Evolutionary conservation across 129 eudicot genomes (phyloP).

Genomic region (Lactuca saligna): DNA sequence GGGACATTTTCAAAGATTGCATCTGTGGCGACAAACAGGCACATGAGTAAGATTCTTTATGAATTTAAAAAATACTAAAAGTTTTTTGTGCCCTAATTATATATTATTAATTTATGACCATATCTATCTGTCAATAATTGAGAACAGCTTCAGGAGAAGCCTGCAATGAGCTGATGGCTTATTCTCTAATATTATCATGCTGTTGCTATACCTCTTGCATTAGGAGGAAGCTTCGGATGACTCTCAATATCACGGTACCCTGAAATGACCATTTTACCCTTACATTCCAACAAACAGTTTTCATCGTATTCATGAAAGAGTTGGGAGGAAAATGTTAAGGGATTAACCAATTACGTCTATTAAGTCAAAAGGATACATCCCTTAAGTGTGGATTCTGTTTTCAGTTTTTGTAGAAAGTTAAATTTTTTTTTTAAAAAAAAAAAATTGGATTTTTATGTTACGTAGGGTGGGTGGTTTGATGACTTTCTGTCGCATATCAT

Average conservation of each 20-base stretch:
- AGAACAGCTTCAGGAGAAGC: constrained; percentile 69
- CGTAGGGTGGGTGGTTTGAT: constrained; percentile 68
- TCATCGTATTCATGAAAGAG: too few relatives aligned
- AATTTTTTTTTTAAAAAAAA: too few relatives aligned
- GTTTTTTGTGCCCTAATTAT: not conserved
- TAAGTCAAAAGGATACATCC: too few relatives aligned
- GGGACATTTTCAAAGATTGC: constrained; percentile 9
- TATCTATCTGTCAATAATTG: constrained; percentile 18
- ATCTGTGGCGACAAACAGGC: constrained; percentile 17
- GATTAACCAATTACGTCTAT: too few relatives aligned
- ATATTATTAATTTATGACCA: not conserved
- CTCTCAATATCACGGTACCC: constrained; percentile 60
- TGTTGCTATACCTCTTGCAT: constrained; percentile 82
- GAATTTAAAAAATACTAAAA: not conserved
- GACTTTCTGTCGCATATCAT: constrained; percentile 83
- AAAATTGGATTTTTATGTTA: not conserved
- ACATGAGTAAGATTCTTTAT: constrained; percentile 19
- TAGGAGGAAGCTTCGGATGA: constrained; percentile 69
- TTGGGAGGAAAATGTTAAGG: too few relatives aligned
- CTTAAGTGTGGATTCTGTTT: not conserved
- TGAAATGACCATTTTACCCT: too few relatives aligned
- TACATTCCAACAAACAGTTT: too few relatives aligned
- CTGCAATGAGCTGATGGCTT: constrained; percentile 76
- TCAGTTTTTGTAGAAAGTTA: not conserved
- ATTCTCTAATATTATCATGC: constrained; percentile 77